Base-by-base conservation (phyloP, 75 land plant genomes). In the Isoetes taiwanensis region DNA sequence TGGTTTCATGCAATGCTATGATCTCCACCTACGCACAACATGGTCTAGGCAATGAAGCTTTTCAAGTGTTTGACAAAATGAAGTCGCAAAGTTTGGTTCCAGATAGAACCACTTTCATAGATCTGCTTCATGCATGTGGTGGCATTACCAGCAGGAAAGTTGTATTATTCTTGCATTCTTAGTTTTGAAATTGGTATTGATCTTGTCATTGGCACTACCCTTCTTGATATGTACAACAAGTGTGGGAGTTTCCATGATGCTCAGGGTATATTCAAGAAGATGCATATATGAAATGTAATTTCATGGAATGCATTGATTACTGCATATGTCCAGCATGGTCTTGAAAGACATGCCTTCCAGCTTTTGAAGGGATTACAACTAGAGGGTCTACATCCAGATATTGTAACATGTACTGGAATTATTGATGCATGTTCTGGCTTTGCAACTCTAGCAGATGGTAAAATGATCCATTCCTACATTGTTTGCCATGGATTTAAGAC, bases 221-320 rank as follows among this genome's bases (percentile, higher is more conserved):
- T 69, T 25, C 39, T 69, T 14, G 27, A 16, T 31, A 57, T 64
- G 67, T 69, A 69, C 34, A 10, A 52, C 9, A 52, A 59, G 20
- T 52, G 27, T 40, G 60, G 55, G 30, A 30, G 34, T 25, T 0
- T 41, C 2, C 0, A 14, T 10, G 52, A 35, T 8, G 72, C 72
- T 1, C 59, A 42, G 1, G 26, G 31, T 2, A 28, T 57, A 9
- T 56, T 69, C 24, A 61, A 69, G 6, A 12, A 1, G 16, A 32
- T 52, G 52, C 30, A 0, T 23, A 1, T 0, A 11, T 33, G 54
- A 16, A 59, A 68, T 16, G 23, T 68, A 34, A 34, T 61, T 1
- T 34, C 71, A 1, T 70, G 69, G 68, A 75, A 70, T 62, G 59
- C 73, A 1, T 39, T 75, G 56, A 60, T 75, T 17, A 25, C 73